These are phyloP conservation scores for Rhododendron henanense DNA, from an alignment of 148 eudicot species.

Conservation along the genomic window DNA sequence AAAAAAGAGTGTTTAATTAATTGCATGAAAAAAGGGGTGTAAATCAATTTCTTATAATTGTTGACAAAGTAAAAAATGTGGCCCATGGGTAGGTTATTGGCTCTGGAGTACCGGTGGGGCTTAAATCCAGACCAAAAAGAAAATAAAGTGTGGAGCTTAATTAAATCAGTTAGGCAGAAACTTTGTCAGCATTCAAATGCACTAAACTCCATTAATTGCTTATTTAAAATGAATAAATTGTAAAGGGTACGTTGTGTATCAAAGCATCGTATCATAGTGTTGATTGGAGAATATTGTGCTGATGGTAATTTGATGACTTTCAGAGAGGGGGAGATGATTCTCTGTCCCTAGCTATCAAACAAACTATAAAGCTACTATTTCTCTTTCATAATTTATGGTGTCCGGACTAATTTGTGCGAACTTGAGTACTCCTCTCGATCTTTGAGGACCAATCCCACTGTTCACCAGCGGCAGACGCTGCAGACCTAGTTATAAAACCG, in stretches of 20 bases:
- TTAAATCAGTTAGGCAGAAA: neutral
- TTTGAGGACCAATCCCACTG: neutral
- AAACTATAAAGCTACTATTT: neutral
- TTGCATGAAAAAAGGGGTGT: neutral
- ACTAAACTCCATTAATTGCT: neutral
- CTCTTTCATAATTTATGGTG: neutral
- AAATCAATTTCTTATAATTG: too few species aligned
- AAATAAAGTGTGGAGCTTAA: neutral
- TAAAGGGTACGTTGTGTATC: neutral
- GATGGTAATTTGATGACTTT: neutral
- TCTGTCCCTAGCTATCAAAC: neutral
- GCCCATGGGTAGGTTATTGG: neutral
- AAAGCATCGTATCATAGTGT: too few species aligned
- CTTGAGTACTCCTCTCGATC: neutral
- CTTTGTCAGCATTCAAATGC: slow-evolving; percentile 1
- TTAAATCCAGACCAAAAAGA: neutral
- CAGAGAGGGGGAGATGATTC: neutral
- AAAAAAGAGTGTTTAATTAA: too few species aligned
- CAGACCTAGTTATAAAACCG: too few species aligned
- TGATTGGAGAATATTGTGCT: slow-evolving; percentile 2
- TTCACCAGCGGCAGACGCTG: too few species aligned
- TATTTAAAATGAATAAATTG: neutral
- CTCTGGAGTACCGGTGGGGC: neutral
- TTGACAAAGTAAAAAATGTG: neutral
- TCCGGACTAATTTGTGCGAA: neutral